A percentile compares a stretch with the other conserved stretches of the same genome.
These are phyloP conservation scores for Colletotrichum viniferum DNA, from an alignment of 2,329 filamentous ascomycete species.

Conservation along the genomic window DNA sequence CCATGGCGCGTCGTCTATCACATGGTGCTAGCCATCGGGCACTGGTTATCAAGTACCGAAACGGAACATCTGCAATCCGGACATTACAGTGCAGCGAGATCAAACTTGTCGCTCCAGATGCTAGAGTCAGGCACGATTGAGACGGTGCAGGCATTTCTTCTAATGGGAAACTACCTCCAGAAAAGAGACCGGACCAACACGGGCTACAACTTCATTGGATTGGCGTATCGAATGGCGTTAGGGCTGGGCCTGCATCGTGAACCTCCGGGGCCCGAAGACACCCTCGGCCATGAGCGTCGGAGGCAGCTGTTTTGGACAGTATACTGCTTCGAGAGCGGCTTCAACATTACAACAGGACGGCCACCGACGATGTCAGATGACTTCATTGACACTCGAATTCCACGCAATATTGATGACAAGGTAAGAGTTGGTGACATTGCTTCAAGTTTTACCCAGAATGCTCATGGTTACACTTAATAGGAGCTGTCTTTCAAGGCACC, in stretches of 20 bases:
- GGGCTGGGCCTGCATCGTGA: conserved; percentile 56
- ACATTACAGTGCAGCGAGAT: conserved; percentile 32
- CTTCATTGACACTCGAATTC: conserved; percentile 45
- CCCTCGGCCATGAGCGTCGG: conserved; percentile 37
- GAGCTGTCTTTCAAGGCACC: conserved; percentile 11
- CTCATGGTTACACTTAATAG: background rate
- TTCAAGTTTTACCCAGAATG: background rate
- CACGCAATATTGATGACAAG: conserved; percentile 48
- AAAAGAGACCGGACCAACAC: conserved; percentile 56
- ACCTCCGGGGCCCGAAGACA: conserved; percentile 34
- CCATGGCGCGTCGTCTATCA: conserved; percentile 28
- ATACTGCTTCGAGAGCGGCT: conserved; percentile 51
- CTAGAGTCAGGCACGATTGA: conserved; percentile 50
- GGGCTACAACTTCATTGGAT: conserved; percentile 55
- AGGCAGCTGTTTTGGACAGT: conserved; percentile 42
- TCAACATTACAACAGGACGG: conserved; percentile 51
- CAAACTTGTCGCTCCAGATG: conserved; percentile 43
- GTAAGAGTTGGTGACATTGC: conserved; percentile 19
- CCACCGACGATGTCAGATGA: conserved; percentile 44
- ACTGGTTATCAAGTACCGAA: conserved; percentile 34
- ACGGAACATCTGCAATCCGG: background rate
- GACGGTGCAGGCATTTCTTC: conserved; percentile 47
- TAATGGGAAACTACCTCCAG: conserved; percentile 54
- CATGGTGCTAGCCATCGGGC: conserved; percentile 41
- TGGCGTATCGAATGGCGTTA: conserved; percentile 54